Conservation (phyloP, 495 filamentous ascomycete species). For the Apiosordaria backusii region DNA sequence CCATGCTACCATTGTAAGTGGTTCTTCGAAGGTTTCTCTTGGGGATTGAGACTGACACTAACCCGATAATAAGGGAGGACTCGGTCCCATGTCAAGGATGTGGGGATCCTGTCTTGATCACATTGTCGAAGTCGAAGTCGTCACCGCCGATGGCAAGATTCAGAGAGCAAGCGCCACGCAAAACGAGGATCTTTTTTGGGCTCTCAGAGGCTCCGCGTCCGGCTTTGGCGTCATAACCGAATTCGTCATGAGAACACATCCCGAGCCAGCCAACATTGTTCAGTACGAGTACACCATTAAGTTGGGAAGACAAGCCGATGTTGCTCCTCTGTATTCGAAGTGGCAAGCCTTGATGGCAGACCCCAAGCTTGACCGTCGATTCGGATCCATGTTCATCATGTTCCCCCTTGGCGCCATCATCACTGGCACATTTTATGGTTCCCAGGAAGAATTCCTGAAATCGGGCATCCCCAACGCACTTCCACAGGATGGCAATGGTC, state of each 20-base stretch:
- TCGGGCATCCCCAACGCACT: slow-evolving; percentile 45
- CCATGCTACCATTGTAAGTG: slow-evolving; percentile 57
- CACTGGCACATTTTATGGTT: slow-evolving; percentile 52
- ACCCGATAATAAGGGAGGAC: slow-evolving; percentile 39
- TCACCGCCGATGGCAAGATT: slow-evolving; percentile 56
- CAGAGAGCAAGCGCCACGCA: slow-evolving; percentile 47
- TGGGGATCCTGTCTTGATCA: slow-evolving; percentile 52
- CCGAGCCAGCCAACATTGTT: slow-evolving; percentile 52
- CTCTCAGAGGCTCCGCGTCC: slow-evolving; percentile 56
- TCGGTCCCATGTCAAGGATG: slow-evolving; percentile 54
- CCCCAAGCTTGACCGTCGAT: slow-evolving; percentile 51
- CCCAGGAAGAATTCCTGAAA: slow-evolving; percentile 48
- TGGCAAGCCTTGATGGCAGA: slow-evolving; percentile 48
- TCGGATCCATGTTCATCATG: slow-evolving; percentile 50
- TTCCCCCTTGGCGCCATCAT: slow-evolving; percentile 49
- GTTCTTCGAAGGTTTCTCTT: not conserved
- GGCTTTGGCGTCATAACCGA: slow-evolving; percentile 63
- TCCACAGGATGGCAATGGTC: slow-evolving; percentile 32
- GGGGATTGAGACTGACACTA: slow-evolving; percentile 5
- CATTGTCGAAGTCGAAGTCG: slow-evolving; percentile 55
- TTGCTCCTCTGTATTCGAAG: slow-evolving; percentile 37
- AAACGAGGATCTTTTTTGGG: slow-evolving; percentile 59
- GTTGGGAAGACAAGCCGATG: slow-evolving; percentile 42
- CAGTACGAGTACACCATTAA: slow-evolving; percentile 49
- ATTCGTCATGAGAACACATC: slow-evolving; percentile 58